Base-by-base conservation (phyloP, 345 rosid species). In the Triadica sebifera region DNA sequence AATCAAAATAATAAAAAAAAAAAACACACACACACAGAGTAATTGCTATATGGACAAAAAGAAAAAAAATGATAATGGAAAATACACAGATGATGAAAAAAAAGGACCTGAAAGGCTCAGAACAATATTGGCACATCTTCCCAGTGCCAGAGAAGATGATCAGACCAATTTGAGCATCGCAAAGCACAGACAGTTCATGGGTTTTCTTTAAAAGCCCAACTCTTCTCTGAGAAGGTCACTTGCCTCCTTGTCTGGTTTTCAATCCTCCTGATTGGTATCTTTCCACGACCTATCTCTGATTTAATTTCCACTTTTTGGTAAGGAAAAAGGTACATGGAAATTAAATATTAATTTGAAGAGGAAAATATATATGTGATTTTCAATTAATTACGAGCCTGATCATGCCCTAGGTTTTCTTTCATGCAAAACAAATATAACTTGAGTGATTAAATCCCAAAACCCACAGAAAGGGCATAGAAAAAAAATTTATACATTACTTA, bases 151-250 rank as follows among this genome's bases (percentile, higher is more conserved):
- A 85, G 80, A 85, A 85, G 81, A 85, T 39, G 75, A 85, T 80
- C 75, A 85, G 88, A 24, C 84, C 88, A 49, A 85, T 85, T 34
- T 85, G 82, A n/a, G 88, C 86, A 49, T 85, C 88, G 67, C 88
- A 85, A 1, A 82, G 82, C 15, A 82, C 84, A 1, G 88, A 85
- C 12, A 85, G 83, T 29, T 85, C 88, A 55, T 76, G 85, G 0
- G 88, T 82, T 56, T 85, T 85, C 84, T 85, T 82, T 74, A 85
- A 56, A 57, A 85, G 80, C 1, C 88, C 88, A 3, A 69, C 69
- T 68, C 88, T 68, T 8, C 88, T 69, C 75, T 85, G 87, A 85
- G 74, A 82, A 85, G 8, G 87, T 85, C 8, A 85, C 87, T 74
- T 85, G 86, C 81, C 88, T 80, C 13, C 86, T 82, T 0, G 88